Evolutionary conservation across 106 monocot genomes (phyloP), one percentile per base, ranked within the genome.

Genomic region (Gastrodia elata): DNA sequence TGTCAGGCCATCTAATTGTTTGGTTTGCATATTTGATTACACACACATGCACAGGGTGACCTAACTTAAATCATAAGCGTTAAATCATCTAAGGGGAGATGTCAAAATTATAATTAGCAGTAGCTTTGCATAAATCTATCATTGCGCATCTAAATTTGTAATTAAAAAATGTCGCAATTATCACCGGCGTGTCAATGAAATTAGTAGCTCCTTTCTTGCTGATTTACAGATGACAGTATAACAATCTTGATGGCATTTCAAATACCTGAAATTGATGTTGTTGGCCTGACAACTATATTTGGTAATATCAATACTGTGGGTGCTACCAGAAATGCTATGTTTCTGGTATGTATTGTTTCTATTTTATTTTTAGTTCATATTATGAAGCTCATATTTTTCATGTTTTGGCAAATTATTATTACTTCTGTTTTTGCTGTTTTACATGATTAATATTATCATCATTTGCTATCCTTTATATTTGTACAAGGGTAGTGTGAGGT

Each of bases 181-280:
- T 69, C 9, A 24, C 5, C 20, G 9, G 32, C 61, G 3, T 39
- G 8, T 8, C 11, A 40, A n/a, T 6, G 25, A 25, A 25, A 69
- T 69, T 69, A 69, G 24, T 67, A 13, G 3, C 32, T 61, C 5
- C 8, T 39, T 11, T 69, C 0, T 40, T 6, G 6, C 26, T 25
- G 11, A 69, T 69, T 39, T 79, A n/a, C 80, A 97, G 97, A 97
- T 88, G 97, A 97, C 75, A 92, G 90, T 82, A 93, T 97, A 86
- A 38, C 97, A 1, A 97, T 97, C 32, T 75, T 97, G 74, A 97
- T 97, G 97, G 97, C 97, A 38, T 88, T 97, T 68, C 84, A 93
- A 82, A 77, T 77, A 24, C 80, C 85, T 39, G 86, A 86, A 33
- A 70, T 97, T 13, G 86, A 97, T 28, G 74, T 97, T 71, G 38